Percentiles rank a stretch among this genome's conserved stretches.
Conservation (phyloP, 2,329 filamentous ascomycete species). For the Xylariales sp. region DNA sequence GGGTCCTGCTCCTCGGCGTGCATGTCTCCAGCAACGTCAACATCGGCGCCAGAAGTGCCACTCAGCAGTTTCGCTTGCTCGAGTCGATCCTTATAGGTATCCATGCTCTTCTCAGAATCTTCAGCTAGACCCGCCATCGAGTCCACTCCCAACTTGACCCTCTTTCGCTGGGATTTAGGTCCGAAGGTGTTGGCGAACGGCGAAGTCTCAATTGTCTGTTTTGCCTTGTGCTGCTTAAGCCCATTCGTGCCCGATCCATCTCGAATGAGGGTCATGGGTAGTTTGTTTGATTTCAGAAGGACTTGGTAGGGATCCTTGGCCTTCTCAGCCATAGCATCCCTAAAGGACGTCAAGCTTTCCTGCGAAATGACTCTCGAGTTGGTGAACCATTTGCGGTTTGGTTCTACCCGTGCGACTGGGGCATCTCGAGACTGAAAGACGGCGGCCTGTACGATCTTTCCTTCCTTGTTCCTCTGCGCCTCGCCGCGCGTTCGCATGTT, state of each 20-base stretch:
- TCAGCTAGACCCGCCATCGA: slow-evolving; percentile 78
- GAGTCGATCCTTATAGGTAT: slow-evolving; percentile 72
- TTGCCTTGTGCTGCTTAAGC: slow-evolving; percentile 86
- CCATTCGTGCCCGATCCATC: slow-evolving; percentile 76
- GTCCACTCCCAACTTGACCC: slow-evolving; percentile 81
- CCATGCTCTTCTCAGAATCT: slow-evolving; percentile 74
- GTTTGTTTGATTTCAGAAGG: slow-evolving; percentile 93
- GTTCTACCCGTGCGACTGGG: slow-evolving; percentile 83
- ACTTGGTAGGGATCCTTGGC: slow-evolving; percentile 88
- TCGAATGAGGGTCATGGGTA: slow-evolving; percentile 89
- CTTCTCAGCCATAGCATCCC: slow-evolving; percentile 87
- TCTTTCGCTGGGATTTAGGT: slow-evolving; percentile 86
- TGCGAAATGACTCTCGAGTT: slow-evolving; percentile 89
- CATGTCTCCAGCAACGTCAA: slow-evolving; percentile 34
- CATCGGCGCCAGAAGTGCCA: slow-evolving; percentile 57
- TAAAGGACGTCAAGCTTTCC: slow-evolving; percentile 79
- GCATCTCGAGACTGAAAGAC: slow-evolving; percentile 77
- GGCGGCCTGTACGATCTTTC: slow-evolving; percentile 80
- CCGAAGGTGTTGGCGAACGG: slow-evolving; percentile 90
- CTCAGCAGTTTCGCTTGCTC: slow-evolving; percentile 75
- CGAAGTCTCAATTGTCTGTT: slow-evolving; percentile 84
- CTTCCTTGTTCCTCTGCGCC: slow-evolving; percentile 73
- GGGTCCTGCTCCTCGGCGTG: slow-evolving; percentile 37
- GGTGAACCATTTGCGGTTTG: slow-evolving; percentile 96
- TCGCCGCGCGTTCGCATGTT: slow-evolving; percentile 86